phyloP scores from a whole-genome alignment of 2,329 filamentous ascomycete species.

The Neofusicoccum parvum region DNA sequence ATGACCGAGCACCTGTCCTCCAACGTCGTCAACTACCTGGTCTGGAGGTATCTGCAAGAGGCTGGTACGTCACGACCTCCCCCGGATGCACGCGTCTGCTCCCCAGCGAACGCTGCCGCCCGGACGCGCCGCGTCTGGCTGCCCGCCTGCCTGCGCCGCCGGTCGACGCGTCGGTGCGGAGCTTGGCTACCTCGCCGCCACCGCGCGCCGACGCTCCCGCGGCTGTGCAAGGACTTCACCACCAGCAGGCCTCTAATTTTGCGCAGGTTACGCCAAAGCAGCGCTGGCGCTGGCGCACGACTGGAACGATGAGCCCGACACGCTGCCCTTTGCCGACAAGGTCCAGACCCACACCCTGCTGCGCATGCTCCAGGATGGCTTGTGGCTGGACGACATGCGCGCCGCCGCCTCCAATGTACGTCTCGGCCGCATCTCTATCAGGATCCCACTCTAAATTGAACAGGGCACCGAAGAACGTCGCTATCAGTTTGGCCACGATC shows the following conservation, averaged over 20 bases:
- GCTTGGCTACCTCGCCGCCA: background rate
- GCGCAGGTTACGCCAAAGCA: constrained; percentile 59
- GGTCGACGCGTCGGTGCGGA: background rate
- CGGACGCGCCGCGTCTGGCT: background rate
- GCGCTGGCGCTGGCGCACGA: constrained; percentile 62
- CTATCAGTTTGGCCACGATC: constrained; percentile 42
- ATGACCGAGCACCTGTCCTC: constrained; percentile 53
- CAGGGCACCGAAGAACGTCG: constrained; percentile 26
- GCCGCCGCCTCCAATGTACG: constrained; percentile 26
- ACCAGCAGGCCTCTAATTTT: background rate
- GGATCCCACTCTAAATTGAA: background rate
- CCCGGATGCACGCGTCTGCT: constrained; percentile 6
- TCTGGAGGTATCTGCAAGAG: constrained; percentile 61
- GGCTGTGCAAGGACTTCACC: background rate
- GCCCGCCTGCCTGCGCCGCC: background rate
- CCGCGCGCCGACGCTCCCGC: constrained; percentile 8
- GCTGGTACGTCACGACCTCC: constrained; percentile 29
- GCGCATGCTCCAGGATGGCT: constrained; percentile 64
- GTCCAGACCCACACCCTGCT: constrained; percentile 63
- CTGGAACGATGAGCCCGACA: constrained; percentile 64
- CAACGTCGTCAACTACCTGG: constrained; percentile 69
- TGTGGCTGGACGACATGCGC: constrained; percentile 51
- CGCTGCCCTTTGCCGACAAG: constrained; percentile 61
- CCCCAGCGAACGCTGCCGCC: background rate
- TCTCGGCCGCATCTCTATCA: background rate